These are phyloP conservation scores for Sesbania bispinosa DNA, from an alignment of 306 rosid genomes.

Conservation along the genomic window DNA sequence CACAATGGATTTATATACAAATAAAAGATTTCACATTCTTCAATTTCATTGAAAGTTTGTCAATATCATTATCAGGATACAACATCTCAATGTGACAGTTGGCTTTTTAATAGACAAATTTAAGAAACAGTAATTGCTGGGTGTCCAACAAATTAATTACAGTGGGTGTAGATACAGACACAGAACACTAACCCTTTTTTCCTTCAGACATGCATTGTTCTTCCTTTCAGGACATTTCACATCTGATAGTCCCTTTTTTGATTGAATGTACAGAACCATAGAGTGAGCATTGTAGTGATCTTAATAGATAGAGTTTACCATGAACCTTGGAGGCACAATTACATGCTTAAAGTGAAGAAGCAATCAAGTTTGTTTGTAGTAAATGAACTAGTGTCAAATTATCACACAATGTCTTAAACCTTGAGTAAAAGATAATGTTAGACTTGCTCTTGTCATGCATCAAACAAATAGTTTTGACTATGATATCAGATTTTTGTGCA, in stretches of 20 bases:
- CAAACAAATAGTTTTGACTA: no score
- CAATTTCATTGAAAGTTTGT: neutral
- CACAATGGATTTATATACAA: neutral
- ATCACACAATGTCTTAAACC: neutral
- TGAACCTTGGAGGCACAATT: neutral
- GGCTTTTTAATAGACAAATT: neutral
- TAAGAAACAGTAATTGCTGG: neutral
- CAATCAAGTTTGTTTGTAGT: no score
- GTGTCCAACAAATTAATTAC: neutral
- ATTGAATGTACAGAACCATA: neutral
- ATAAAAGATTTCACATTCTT: neutral
- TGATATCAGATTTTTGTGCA: no score
- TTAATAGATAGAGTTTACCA: neutral
- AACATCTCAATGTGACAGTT: neutral
- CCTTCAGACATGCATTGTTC: neutral
- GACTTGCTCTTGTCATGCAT: neutral
- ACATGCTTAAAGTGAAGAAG: no score
- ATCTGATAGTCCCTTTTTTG: neutral
- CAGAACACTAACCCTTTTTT: neutral
- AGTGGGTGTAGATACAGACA: neutral
- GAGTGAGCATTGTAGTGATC: neutral
- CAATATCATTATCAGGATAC: neutral
- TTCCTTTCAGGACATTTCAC: neutral
- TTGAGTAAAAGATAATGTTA: neutral
- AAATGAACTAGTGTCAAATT: neutral